A percentile compares a stretch with the other conserved stretches of the same genome.
phyloP scores from a whole-genome alignment of 176 grass and related monocot genomes.

The Bonia amplexicaulis region DNA sequence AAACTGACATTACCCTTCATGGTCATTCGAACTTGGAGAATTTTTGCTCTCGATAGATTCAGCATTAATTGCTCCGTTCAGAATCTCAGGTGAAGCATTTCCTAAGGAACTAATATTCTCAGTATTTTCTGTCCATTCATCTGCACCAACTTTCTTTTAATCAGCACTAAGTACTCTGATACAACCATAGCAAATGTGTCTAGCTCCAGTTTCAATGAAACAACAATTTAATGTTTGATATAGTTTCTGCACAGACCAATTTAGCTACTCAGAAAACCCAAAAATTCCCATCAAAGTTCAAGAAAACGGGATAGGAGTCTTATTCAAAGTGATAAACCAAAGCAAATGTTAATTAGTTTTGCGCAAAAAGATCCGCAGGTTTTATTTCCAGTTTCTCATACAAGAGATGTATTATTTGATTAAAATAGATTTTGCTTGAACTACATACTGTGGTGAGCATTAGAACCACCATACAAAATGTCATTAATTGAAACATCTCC shows the following conservation, averaged over 20 bases:
- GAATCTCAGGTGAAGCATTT: conserved; percentile 45
- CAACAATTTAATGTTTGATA: conserved; percentile 4
- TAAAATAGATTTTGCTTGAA: conserved; percentile 40
- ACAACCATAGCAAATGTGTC: conserved; percentile 11
- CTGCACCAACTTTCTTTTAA: conserved; percentile 73
- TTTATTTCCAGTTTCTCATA: conserved; percentile 38
- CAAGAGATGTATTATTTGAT: conserved; percentile 34
- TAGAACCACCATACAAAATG: conserved; percentile 87
- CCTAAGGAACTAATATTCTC: conserved; percentile 41
- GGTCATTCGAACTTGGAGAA: conserved; percentile 29
- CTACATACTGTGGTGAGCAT: conserved; percentile 79
- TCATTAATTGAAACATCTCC: conserved; percentile 88
- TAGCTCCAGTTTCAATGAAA: conserved; percentile 18
- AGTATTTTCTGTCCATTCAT: conserved; percentile 47
- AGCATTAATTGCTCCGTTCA: conserved; percentile 44
- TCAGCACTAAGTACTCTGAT: conserved; percentile 50
- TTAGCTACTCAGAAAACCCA: conserved; percentile 3
- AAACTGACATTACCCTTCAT: conserved; percentile 96
- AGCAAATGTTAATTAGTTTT: conserved; percentile 23
- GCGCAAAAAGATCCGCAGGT: background rate
- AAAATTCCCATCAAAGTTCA: background rate
- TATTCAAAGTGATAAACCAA: conserved; percentile 30
- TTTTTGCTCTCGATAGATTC: conserved; percentile 37
- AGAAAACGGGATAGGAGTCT: conserved; percentile 1
- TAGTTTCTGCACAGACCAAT: conserved; percentile 14